Conservation (phyloP, 805 yeast species). For the Blastobotrys parvus region DNA sequence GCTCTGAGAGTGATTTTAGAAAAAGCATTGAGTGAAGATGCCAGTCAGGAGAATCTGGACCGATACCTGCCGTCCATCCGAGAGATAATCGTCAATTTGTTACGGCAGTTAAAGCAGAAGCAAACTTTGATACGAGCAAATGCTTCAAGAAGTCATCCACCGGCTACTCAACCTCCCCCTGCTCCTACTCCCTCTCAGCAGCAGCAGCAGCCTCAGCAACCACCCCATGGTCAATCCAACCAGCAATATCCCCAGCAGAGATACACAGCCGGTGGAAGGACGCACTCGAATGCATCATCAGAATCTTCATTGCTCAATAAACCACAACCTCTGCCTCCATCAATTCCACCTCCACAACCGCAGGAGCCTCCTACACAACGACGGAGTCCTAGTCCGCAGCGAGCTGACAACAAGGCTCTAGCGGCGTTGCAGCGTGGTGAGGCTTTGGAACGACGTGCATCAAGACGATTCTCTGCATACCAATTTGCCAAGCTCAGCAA, state of each 20-base stretch:
- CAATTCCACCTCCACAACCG: background rate
- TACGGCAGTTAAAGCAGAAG: slow-evolving; percentile 73
- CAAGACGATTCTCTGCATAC: slow-evolving; percentile 87
- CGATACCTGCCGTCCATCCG: slow-evolving; percentile 75
- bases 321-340: slow-evolving; percentile 1
- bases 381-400: background rate
- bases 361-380: background rate
- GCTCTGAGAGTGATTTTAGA: slow-evolving; percentile 73
- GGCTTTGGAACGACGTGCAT: slow-evolving; percentile 83
- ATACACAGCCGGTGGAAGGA: background rate
- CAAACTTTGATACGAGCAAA: slow-evolving; percentile 45
- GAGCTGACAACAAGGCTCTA: slow-evolving; percentile 45
- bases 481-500: slow-evolving; percentile 73
- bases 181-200: slow-evolving; percentile 1
- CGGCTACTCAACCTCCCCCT: background rate
- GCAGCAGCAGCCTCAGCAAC: slow-evolving; percentile 8
- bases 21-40: slow-evolving; percentile 74
- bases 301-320: background rate
- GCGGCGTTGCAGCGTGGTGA: slow-evolving; percentile 74
- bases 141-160: background rate
- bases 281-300: background rate
- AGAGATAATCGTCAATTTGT: slow-evolving; percentile 70
- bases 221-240: too few species aligned
- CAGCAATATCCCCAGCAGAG: too few species aligned
- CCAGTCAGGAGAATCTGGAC: slow-evolving; percentile 76